These are phyloP conservation scores for Rugonectria rugulosa DNA, from an alignment of 2,329 filamentous ascomycete genomes.

Conservation along the genomic window DNA sequence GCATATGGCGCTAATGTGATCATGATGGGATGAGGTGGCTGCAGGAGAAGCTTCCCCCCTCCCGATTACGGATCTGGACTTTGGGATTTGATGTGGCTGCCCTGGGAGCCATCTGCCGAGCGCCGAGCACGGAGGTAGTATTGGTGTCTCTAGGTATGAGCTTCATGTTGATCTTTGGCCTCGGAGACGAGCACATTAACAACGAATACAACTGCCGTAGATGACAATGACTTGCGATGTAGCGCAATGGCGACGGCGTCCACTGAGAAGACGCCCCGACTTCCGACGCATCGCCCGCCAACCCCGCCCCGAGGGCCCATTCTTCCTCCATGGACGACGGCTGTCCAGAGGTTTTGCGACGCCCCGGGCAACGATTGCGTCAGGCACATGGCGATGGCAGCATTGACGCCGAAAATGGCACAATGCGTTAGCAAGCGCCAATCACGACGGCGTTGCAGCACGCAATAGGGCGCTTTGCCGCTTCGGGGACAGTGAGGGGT, in stretches of 20 bases:
- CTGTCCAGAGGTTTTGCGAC: background rate
- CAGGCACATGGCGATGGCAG: constrained; percentile 38
- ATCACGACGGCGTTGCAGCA: constrained; percentile 30
- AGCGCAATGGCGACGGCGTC: background rate
- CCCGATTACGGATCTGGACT: background rate
- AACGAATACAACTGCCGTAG: no score
- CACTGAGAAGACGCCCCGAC: constrained; percentile 19
- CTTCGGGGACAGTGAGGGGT: constrained; percentile 37
- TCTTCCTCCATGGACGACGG: background rate
- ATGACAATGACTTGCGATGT: no score
- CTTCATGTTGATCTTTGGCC: no score
- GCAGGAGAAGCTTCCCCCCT: no score
- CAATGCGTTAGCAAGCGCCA: constrained; percentile 28
- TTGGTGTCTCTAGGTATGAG: no score
- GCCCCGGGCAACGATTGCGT: constrained; percentile 31
- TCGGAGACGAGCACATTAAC: no score
- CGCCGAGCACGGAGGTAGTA: no score
- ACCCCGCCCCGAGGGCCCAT: constrained; percentile 18
- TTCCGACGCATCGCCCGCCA: constrained; percentile 16
- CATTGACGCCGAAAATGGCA: constrained; percentile 36
- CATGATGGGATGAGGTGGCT: no score
- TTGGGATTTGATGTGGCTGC: no score
- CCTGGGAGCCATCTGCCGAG: no score
- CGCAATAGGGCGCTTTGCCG: constrained; percentile 38
- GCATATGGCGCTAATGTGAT: no score